Percentiles rank a stretch among this genome's conserved stretches.
Evolutionary conservation across 208 protist species (phyloP).

Genomic region (Leishmania amazonensis): DNA sequence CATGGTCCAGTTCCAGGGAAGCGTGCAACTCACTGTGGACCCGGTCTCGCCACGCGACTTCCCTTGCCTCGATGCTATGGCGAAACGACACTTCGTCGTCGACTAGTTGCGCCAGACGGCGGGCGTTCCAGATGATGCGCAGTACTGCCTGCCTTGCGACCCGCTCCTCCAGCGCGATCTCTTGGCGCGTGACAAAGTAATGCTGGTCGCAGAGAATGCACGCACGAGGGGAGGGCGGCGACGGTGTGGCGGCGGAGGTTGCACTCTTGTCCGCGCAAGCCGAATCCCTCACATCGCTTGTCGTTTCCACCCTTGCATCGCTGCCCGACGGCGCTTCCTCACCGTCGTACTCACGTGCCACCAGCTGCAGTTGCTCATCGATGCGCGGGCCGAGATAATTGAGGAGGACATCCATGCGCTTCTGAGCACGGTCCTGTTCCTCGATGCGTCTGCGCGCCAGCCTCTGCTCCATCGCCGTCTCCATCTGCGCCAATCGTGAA

Average conservation of each 20-base stretch:
- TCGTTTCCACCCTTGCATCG: not conserved
- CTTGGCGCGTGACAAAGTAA: slow-evolving; percentile 19
- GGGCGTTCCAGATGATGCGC: not conserved
- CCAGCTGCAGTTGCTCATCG: slow-evolving; percentile 3
- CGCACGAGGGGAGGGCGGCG: not conserved
- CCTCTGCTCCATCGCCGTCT: slow-evolving; percentile 48
- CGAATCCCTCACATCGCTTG: not conserved
- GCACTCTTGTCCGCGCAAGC: not conserved
- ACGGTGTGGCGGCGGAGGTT: not conserved
- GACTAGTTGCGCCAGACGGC: slow-evolving; percentile 1
- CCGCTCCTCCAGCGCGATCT: slow-evolving; percentile 30
- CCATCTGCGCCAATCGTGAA: slow-evolving; percentile 7
- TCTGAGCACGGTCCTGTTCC: slow-evolving; percentile 61
- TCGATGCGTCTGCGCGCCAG: slow-evolving; percentile 29
- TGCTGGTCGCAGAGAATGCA: slow-evolving; percentile 24
- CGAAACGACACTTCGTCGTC: slow-evolving; percentile 29
- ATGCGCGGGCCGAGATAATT: slow-evolving; percentile 35
- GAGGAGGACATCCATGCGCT: slow-evolving; percentile 50
- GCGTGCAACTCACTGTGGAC: not conserved
- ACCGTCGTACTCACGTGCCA: not conserved
- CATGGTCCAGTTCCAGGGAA: not conserved
- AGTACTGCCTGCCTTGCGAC: slow-evolving; percentile 14
- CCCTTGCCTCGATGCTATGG: slow-evolving; percentile 4
- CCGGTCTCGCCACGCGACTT: slow-evolving; percentile 1
- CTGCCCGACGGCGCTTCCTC: not conserved